These are phyloP conservation scores for Trichoderma gracile DNA, from an alignment of 2,329 filamentous ascomycete genomes.

Conservation along the genomic window DNA sequence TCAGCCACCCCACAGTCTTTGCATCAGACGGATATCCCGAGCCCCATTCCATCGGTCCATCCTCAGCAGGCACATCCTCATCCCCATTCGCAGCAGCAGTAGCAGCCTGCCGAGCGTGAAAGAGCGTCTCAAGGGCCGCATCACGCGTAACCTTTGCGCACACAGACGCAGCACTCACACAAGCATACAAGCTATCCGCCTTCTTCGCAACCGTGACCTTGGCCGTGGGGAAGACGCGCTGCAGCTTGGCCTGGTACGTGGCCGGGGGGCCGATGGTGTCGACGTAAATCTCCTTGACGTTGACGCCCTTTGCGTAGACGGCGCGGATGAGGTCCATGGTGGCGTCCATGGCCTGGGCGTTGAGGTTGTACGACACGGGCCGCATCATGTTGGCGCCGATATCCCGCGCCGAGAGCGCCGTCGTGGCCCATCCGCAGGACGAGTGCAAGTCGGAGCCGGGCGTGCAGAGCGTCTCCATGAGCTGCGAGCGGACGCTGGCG, in stretches of 20 bases:
- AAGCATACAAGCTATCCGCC: conserved; percentile 88
- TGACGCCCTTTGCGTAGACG: conserved; percentile 75
- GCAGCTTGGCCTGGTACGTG: conserved; percentile 80
- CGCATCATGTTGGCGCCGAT: conserved; percentile 78
- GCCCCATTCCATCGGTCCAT: conserved; percentile 67
- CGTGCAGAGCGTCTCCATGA: conserved; percentile 72
- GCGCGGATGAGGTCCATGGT: conserved; percentile 79
- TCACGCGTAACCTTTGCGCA: conserved; percentile 96
- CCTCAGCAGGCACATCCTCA: conserved; percentile 38
- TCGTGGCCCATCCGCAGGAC: conserved; percentile 79
- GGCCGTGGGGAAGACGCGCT: conserved; percentile 77
- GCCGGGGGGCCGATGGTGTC: conserved; percentile 87
- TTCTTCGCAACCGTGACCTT: conserved; percentile 82
- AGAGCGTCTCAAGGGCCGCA: conserved; percentile 79
- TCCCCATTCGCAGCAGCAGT: conserved; percentile 32
- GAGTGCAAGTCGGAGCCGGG: conserved; percentile 50
- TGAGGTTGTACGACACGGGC: conserved; percentile 78
- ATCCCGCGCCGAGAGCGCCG: conserved; percentile 78
- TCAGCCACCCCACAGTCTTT: conserved; percentile 78
- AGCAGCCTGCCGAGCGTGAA: conserved; percentile 46
- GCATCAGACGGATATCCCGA: conserved; percentile 91
- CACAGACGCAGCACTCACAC: conserved; percentile 89
- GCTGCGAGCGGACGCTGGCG: conserved; percentile 69
- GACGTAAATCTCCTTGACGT: conserved; percentile 87
- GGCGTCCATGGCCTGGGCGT: conserved; percentile 92